Base-by-base conservation (phyloP, 495 filamentous ascomycete species). In the Neurospora sp. region DNA sequence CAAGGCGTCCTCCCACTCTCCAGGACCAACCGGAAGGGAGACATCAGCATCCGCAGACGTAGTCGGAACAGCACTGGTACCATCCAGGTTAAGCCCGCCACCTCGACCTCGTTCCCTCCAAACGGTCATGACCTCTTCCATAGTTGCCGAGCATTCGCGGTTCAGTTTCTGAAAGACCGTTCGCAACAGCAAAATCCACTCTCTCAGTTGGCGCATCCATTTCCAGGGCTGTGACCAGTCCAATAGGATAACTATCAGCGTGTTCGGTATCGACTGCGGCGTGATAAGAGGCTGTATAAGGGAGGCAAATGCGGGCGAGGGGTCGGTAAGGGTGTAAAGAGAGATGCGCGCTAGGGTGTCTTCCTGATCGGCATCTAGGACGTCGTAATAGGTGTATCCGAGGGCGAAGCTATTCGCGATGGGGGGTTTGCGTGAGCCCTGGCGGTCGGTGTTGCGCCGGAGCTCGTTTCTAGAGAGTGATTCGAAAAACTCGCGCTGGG, bases 301-400 rank as follows among this genome's bases (percentile, higher is more conserved):
- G 23, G 92, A 91, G 54, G 92, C 90, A 79, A 97, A 98, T 23
- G 92, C 88, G 41, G 90, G 89, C 39, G 92, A 92, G 11, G 94
- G 93, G 78, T 90, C 91, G 46, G 91, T 90, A 70, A 98, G 91
- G 44, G 97, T 90, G 84, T 97, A 96, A 42, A 97, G 86, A 20
- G 94, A 97, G 73, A 98, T 90, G 73, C 95, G 93, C 69, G 94
- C 95, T 78, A 98, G 87, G 37, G 91, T 94, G 85, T 98, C 94
- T 88, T 98, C 95, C 77, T 96, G 93, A 79, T 98, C 95, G 72
- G 94, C 91, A 84, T 98, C 95, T 39, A 97, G 84, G 48, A 98
- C 93, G 84, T 98, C 94, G 79, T 93, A 92, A 81, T 97, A 98
- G 70, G 95, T 97, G 81, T 98, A 98, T 69, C 95, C 95, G 71